A percentile compares a stretch with the other conserved stretches of the same genome.
Conservation (phyloP, 768 basidiomycete species). For the Termitomyces sp. region DNA sequence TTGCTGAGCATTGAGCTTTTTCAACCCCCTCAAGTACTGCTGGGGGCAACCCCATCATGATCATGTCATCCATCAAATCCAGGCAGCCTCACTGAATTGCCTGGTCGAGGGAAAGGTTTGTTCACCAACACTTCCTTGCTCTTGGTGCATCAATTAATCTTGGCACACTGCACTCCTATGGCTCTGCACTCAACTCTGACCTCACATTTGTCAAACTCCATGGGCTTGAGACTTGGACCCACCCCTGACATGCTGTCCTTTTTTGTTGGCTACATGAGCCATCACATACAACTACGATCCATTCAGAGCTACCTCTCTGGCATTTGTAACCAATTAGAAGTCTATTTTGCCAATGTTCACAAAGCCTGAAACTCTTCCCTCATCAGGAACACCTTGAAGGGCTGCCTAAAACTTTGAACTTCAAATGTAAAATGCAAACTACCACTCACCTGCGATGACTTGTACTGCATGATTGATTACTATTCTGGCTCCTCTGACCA, state of each 20-base stretch:
- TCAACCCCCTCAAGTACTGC: slow-evolving; percentile 2
- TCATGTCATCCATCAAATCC: background rate
- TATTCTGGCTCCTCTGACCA: slow-evolving; percentile 3
- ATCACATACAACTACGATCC: too few relatives aligned
- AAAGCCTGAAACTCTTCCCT: slow-evolving; percentile 4
- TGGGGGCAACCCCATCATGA: slow-evolving; percentile 15
- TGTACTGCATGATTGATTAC: background rate
- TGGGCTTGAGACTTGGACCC: too few relatives aligned
- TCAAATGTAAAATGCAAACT: slow-evolving; percentile 16
- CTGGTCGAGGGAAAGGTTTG: slow-evolving; percentile 23
- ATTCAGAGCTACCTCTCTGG: background rate
- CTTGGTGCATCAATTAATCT: slow-evolving; percentile 18
- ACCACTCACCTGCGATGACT: slow-evolving; percentile 12
- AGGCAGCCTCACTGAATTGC: slow-evolving; percentile 24
- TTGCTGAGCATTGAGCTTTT: background rate
- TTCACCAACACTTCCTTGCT: slow-evolving; percentile 13
- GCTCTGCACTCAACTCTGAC: slow-evolving; percentile 34
- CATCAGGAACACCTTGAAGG: slow-evolving; percentile 21
- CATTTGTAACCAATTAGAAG: background rate
- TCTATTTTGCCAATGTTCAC: background rate
- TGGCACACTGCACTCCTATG: slow-evolving; percentile 20
- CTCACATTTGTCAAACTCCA: too few relatives aligned
- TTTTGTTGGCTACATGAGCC: too few relatives aligned
- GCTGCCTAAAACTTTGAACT: slow-evolving; percentile 15
- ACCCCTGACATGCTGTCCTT: too few relatives aligned